Percentiles rank a stretch among this genome's conserved stretches.
phyloP scores from a whole-genome alignment of 768 basidiomycete genomes.

The Lentinula sp. region DNA sequence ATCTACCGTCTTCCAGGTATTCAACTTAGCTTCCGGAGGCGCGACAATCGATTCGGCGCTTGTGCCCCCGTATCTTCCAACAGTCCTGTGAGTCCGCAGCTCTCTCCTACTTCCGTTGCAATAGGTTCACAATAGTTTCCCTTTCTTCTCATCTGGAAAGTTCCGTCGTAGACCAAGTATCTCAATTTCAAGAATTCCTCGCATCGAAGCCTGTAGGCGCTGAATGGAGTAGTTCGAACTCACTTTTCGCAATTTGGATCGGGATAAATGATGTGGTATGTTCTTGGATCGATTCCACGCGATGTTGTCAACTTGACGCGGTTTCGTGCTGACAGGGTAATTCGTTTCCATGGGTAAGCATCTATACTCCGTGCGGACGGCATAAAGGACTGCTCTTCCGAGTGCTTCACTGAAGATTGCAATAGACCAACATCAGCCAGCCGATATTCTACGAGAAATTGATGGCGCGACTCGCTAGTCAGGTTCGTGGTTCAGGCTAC shows the following conservation, averaged over 20 bases:
- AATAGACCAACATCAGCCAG: conserved; percentile 30
- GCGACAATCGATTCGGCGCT: conserved; percentile 53
- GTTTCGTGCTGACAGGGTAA: conserved; percentile 30
- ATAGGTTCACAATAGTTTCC: not conserved
- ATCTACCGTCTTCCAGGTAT: conserved; percentile 18
- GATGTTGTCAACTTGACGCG: not conserved
- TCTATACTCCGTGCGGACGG: not conserved
- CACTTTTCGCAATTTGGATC: conserved; percentile 59
- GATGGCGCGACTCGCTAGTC: conserved; percentile 26
- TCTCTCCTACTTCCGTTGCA: not conserved
- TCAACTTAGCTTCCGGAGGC: conserved; percentile 52
- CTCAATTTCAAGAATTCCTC: conserved; percentile 39
- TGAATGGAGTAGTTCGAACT: conserved; percentile 45
- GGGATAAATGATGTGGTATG: conserved; percentile 60
- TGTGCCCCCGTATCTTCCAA: conserved; percentile 42
- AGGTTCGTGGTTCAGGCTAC: conserved; percentile 18
- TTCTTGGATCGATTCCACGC: conserved; percentile 16
- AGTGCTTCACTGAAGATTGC: not conserved
- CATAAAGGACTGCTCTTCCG: not conserved
- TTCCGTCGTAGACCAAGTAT: conserved; percentile 53
- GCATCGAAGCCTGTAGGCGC: conserved; percentile 38
- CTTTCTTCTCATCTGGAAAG: conserved; percentile 10
- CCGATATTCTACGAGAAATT: conserved; percentile 28
- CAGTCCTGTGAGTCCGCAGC: conserved; percentile 28
- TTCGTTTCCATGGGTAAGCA: conserved; percentile 39